Evolutionary conservation across 106 monocot genomes (phyloP), one percentile per base, ranked within the genome.

Genomic region (Allium fistulosum): DNA sequence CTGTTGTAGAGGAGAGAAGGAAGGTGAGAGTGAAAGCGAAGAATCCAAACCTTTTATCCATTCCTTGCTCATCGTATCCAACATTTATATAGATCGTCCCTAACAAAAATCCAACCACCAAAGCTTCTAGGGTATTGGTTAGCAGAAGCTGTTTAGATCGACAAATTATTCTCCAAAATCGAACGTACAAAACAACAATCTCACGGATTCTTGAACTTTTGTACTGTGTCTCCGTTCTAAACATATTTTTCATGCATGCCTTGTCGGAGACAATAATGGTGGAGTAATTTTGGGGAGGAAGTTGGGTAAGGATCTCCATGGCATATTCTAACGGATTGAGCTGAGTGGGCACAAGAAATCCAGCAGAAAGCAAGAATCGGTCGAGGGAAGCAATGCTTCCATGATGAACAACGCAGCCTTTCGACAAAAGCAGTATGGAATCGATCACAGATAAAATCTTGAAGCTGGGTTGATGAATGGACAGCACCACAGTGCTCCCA

Each of bases 21-120:
- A 97, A 97, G 15, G 89, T 97, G 17, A 97, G 80, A 13, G 92
- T 92, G 97, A 92, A 97, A 72, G 92, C 97, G 76, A 97, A 92
- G 68, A 97, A 81, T 10, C 97, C 97, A 4, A 92, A 76, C 11
- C 97, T 66, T 71, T 97, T 97, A 58, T 82, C 75, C 58, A 81
- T 77, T 27, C 97, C 97, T 49, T 72, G 76, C 63, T 82, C 81
- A 64, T 77, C 80, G 78, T 84, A 81, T 18, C 79, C 75, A 6
- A 80, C 71, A 17, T 84, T 69, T 62, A 85, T 79, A 80, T 97
- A 97, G 69, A 97, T 84, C 11, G 87, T 87, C 12, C 97, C 97
- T 0, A 97, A 81, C 49, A 97, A 52, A 57, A 92, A 68, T 7
- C 97, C 97, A 0, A 97, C 92, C 15, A 73, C 51, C 14, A 97